These are phyloP conservation scores for Groenewaldozyma auringiensis DNA, from an alignment of 1,139 yeast genomes.

Conservation along the genomic window DNA sequence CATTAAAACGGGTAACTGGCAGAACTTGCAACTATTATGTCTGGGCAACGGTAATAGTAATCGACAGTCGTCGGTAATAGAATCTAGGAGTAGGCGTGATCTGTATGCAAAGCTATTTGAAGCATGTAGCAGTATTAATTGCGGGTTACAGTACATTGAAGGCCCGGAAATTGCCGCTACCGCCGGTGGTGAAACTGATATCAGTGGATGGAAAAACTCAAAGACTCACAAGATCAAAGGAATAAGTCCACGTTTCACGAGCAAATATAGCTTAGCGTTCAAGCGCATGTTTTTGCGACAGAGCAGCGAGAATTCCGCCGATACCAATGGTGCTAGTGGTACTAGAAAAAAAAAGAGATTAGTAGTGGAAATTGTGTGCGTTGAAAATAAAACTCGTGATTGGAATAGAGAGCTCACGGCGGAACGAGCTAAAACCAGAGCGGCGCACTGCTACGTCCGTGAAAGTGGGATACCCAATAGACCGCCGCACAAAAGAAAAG, in stretches of 20 bases:
- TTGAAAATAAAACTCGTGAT: not conserved
- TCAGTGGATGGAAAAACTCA: not conserved
- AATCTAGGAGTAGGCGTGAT: no score
- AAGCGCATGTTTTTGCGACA: slow-evolving; percentile 8
- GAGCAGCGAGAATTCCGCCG: not conserved
- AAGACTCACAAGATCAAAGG: slow-evolving; percentile 1
- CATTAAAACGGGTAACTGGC: not conserved
- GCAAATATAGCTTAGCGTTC: slow-evolving; percentile 10
- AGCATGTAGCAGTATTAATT: not conserved
- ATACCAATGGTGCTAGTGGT: not conserved
- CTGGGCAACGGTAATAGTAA: no score
- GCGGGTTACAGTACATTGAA: slow-evolving; percentile 11
- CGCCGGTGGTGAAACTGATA: not conserved
- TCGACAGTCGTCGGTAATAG: not conserved
- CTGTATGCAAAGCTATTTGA: not conserved
- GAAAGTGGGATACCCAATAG: no score
- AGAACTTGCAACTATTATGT: not conserved
- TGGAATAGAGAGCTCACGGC: not conserved
- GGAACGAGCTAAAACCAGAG: not conserved
- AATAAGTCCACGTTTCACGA: slow-evolving; percentile 11
- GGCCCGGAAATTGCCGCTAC: slow-evolving; percentile 12
- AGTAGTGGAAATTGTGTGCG: not conserved
- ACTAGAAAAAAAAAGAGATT: not conserved
- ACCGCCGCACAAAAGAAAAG: no score
- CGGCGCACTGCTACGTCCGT: not conserved